Base-by-base conservation (phyloP, 2,329 filamentous ascomycete species). In the Aspergillus pseudoterreus region DNA sequence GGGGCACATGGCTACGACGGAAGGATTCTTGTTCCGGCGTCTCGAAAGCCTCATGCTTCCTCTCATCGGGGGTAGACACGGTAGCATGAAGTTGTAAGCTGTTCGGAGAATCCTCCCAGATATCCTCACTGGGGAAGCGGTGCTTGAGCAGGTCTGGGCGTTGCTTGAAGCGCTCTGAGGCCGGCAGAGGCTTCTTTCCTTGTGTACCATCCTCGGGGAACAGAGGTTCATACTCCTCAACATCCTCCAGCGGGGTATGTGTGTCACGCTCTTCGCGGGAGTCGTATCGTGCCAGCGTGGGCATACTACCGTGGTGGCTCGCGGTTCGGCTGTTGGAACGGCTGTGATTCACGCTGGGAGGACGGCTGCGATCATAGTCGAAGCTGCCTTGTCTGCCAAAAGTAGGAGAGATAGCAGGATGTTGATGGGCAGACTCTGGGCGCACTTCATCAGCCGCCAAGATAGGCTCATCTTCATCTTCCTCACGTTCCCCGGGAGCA, bases 41-140 rank as follows among this genome's bases (percentile, higher is more conserved):
- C 49, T 77, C 75, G 44, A 74, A 74, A 63, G 68, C 42, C 46
- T 63, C 65, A 38, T 71, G 65, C 65, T 74, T 78, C 0, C 78
- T 75, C 30, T 81, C 65, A 62, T 91, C 88, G 1, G 91, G 91
- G 0, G 90, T 94, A 2, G 87, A 89, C 6, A 97, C 92, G 53
- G 89, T 91, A 3, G 92, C 85, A 32, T 81, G 75, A 45, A 83
- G 84, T 63, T 94, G 85, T 47, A 90, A 78, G 71, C 91, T 96
- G 65, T 85, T 87, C 4, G 95, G 94, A 0, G 90, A 87, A 69
- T 99, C 95, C 74, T 99, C 94, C 94, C 94, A 99, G 38, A 97
- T 83, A 68, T 99, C 94, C 68, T 92, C 88, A 70, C 92, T 96
- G 1, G 94, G 94, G 71, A 99, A 99, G 55, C 87, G 86, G 57